Evolutionary conservation across 768 basidiomycete species (phyloP).

Genomic region (Flagelloscypha sp.): DNA sequence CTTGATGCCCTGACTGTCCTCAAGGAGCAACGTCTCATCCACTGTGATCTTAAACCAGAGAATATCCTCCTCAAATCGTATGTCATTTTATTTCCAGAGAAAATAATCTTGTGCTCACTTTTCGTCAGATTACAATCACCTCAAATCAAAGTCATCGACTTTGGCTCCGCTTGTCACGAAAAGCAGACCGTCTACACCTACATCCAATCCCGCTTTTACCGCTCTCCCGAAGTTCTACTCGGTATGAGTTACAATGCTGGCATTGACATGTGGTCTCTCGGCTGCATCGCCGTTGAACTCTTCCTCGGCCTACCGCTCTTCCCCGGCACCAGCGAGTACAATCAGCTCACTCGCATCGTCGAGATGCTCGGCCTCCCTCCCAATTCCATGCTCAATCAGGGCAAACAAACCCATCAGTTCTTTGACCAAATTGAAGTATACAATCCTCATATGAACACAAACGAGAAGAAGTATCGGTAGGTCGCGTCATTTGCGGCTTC

Average conservation of each 20-base stretch:
- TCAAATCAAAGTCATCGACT: slow-evolving; percentile 98
- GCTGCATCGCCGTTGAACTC: slow-evolving; percentile 96
- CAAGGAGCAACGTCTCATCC: slow-evolving; percentile 93
- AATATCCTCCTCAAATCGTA: slow-evolving; percentile 96
- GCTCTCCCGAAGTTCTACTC: slow-evolving; percentile 93
- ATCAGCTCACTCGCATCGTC: slow-evolving; percentile 92
- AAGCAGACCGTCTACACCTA: slow-evolving; percentile 99
- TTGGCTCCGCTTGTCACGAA: slow-evolving; percentile 98
- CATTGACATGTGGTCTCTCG: slow-evolving; percentile 99
- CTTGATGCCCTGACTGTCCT: slow-evolving; percentile 87
- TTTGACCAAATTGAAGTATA: slow-evolving; percentile 69
- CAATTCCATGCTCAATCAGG: slow-evolving; percentile 86
- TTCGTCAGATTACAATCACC: slow-evolving; percentile 82
- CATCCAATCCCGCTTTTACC: slow-evolving; percentile 98
- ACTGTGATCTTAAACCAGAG: slow-evolving; percentile 98
- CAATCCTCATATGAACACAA: slow-evolving; percentile 58
- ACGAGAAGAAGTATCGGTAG: slow-evolving; percentile 68
- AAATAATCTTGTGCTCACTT: slow-evolving; percentile 4
- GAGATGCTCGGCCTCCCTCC: slow-evolving; percentile 98
- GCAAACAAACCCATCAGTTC: slow-evolving; percentile 92
- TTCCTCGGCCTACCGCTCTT: slow-evolving; percentile 95
- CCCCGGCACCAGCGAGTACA: slow-evolving; percentile 98
- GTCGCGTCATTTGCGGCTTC: too few relatives aligned
- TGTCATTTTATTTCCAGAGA: slow-evolving; percentile 13
- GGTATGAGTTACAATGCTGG: slow-evolving; percentile 90